Evolutionary conservation across 2,329 filamentous ascomycete genomes (phyloP), one percentile per base, ranked within the genome.

Genomic region (Trichophyton schoenleinii): DNA sequence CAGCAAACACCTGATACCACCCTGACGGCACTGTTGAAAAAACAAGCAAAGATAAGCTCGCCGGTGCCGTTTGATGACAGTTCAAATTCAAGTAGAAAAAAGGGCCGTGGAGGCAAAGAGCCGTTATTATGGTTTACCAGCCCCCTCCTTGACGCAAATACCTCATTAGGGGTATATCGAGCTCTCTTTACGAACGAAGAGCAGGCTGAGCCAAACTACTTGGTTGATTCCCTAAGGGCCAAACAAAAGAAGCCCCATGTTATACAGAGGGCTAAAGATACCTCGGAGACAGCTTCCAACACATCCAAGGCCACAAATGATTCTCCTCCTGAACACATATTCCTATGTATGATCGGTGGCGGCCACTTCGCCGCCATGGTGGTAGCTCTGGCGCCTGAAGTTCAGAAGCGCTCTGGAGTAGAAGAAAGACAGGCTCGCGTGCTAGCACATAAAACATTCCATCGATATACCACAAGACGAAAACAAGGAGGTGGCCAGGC

Each of bases 341-440:
- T 99, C 71, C 82, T 99, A 57, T 97, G 91, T 74, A 99, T 99
- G 94, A 95, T 99, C 58, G 94, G 94, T 25, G 94, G 94, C 63
- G 94, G 94, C 0, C 94, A 99, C 72, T 99, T 99, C 70, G 94
- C 94, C 0, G 94, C 89, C 58, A 97, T 97, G 91, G 80, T 97
- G 9, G 88, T 99, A 9, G 91, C 91, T 0, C 80, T 97, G 3
- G 85, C 89, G 0, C 91, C 94, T 0, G 88, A 91, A 64, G 79
- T 87, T 60, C 83, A 84, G 42, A 92, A 89, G 70, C 83, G 84
- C 59, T 79, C 82, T 11, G 77, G 81, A 15, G 80, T 87, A 0
- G 83, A 95, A 70, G 91, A 95, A 66, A 82, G 89, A 60, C 88
- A 95, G 69, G 90, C 92, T 4, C 87, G 87, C 0, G 89, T 97